Evolutionary conservation across 1,139 yeast species (phyloP), one percentile per base, ranked within the genome.

Genomic region (Suhomyces choctaworum): DNA sequence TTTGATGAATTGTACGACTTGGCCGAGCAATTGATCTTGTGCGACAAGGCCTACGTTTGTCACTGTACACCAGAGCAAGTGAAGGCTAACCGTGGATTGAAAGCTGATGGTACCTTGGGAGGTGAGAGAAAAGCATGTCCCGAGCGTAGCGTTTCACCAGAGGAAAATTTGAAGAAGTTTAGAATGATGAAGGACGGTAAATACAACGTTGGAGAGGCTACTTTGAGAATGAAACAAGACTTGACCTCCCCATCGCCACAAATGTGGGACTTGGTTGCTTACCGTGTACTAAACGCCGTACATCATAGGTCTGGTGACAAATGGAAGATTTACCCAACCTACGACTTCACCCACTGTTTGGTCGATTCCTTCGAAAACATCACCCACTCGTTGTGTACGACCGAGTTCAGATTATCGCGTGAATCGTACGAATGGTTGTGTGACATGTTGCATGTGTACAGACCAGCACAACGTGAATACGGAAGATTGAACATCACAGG

Each of bases 201-300:
- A 47, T 94, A 85, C 64, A 73, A 76, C 48, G 89, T 89, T 27
- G 97, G 97, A 46, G 88, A 87, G 58, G 97, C 96, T 21, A 88
- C 90, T 4, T 73, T 94, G 56, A 82, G 99, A 67, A 92, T 94
- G 98, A 92, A 92, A 62, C 97, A 88, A 71, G 96, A 92, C 58
- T 69, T 92, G 46, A 60, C 64, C n/a, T 85, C 94, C 24, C 95
- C 96, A 47, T 86, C 88, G 48, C 98, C 98, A 14, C 98, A 92
- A 67, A 94, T 94, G 98, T 94, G 99, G 98, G 99, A 94, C 64
- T 76, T 92, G 50, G 95, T 92, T 41, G 98, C 98, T n/a, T 94
- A 94, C 67, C 80, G 99, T 62, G 96, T 94, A 6, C 72, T 94
- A 51, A 74, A 90, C 51, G 90, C 96, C 16, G 78, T 88, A 19